Evolutionary conservation across 768 basidiomycete species (phyloP), one percentile per base, ranked within the genome.

Genomic region (Termitomyces sp.): DNA sequence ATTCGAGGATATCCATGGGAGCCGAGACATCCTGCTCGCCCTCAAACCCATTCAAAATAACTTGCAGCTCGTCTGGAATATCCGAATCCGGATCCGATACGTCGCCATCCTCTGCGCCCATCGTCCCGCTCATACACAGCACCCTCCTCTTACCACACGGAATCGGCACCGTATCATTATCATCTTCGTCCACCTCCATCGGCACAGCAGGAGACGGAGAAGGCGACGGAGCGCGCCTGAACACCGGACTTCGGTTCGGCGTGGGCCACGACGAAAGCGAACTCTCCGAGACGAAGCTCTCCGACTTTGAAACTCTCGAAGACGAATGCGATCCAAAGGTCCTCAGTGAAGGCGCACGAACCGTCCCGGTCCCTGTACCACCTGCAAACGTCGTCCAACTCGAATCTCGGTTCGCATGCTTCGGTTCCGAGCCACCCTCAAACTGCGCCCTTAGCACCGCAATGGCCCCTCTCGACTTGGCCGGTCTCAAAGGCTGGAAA

Each of bases 11-110:
- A 16, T 35, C 28, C 45, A 19, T 32, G 21, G 32, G 12, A 2
- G 76, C 74, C 8, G 76, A 74, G 0, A 75, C 72, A 8, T 62
- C 69, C 0, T 52, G 56, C 1, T 55, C 60, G 28, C 19, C 54
- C 30, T 52, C 57, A 10, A 32, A 11, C 49, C 72, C 67, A 21
- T 65, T 65, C 25, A 92, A 67, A 46, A 92, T 83, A 23, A 75
- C 74, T 59, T 84, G 83, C 54, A 92, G 67, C 67, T 92, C 91
- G 41, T 88, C 81, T 1, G 91, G 89, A n/a, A 91, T 88, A 62
- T 93, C 89, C 2, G 85, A 88, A 66, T 90, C 85, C 0, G 81
- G 86, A 63, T 89, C 85, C 9, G 80, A 80, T 2, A 72, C 73
- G 35, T 37, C 0, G 1, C 80, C 4, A 37, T 37, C 35, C 6